Conservation (phyloP, 2,329 filamentous ascomycete species). For the Tolypocladium tundrense region DNA sequence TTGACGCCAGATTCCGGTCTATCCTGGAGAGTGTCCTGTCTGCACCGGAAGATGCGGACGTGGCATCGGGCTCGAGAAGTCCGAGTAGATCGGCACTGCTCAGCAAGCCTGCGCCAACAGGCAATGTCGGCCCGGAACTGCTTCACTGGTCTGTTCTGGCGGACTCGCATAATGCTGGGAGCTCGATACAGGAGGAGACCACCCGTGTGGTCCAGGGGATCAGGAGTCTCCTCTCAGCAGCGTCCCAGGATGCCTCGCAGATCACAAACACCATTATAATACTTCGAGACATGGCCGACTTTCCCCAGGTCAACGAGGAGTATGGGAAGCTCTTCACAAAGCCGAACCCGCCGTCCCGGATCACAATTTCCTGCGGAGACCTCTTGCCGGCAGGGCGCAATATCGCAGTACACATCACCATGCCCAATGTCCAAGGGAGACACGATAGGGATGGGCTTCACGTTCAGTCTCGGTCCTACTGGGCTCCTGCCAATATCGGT, state of each 20-base stretch:
- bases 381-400: constrained; percentile 49
- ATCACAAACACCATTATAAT: constrained; percentile 55
- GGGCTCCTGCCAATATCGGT: constrained; percentile 95
- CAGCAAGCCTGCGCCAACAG: not conserved
- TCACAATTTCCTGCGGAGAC: constrained; percentile 70
- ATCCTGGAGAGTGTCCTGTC: constrained; percentile 24
- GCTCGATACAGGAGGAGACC: constrained; percentile 36
- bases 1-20: constrained; percentile 51
- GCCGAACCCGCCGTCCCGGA: constrained; percentile 75
- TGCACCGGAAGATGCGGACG: not conserved
- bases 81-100: constrained; percentile 5
- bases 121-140: constrained; percentile 9
- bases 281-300: constrained; percentile 71
- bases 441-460: constrained; percentile 57
- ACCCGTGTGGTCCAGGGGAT: constrained; percentile 36
- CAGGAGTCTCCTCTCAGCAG: constrained; percentile 24
- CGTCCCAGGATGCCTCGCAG: constrained; percentile 16
- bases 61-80: not conserved
- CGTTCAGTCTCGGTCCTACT: constrained; percentile 89
- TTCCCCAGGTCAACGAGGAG: constrained; percentile 60
- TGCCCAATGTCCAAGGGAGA: constrained; percentile 18
- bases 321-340: constrained; percentile 66
- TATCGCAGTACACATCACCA: constrained; percentile 47
- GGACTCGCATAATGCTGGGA: constrained; percentile 8
- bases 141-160: constrained; percentile 30